Conservation (phyloP, 495 filamentous ascomycete genomes). For the Hypoxylon subgilvum region DNA sequence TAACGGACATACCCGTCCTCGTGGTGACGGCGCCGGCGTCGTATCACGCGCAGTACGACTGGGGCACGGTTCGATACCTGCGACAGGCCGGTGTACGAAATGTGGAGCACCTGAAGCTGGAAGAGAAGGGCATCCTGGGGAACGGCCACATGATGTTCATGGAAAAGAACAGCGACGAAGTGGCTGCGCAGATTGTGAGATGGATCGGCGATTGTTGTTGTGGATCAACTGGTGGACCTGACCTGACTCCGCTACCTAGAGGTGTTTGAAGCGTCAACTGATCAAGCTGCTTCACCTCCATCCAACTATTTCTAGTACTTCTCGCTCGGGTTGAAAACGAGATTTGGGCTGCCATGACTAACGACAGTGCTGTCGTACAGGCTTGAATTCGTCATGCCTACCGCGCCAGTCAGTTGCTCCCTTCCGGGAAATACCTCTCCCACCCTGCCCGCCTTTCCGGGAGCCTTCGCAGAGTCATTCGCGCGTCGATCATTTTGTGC, state of each 20-base stretch:
- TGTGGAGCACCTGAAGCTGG: slow-evolving; percentile 54
- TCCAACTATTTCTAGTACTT: no score
- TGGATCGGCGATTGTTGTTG: slow-evolving; percentile 45
- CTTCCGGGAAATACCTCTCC: no score
- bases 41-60: slow-evolving; percentile 64
- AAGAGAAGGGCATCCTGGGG: slow-evolving; percentile 55
- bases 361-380: no score
- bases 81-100: slow-evolving; percentile 59
- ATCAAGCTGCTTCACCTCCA: no score
- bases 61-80: slow-evolving; percentile 60
- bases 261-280: no score
- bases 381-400: no score
- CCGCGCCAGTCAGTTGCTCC: no score
- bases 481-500: slow-evolving; percentile 5
- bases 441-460: no score
- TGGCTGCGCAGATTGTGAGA: slow-evolving; percentile 49
- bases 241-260: no score
- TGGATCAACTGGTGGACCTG: no score
- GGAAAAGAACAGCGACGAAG: slow-evolving; percentile 63
- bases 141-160: slow-evolving; percentile 67
- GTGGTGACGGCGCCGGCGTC: slow-evolving; percentile 60
- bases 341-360: no score
- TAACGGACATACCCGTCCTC: slow-evolving; percentile 53
- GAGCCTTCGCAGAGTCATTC: slow-evolving; percentile 5
- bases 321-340: no score